Evolutionary conservation across 176 grass and related monocot species (phyloP).

Genomic region (Cenchrus purpureus): DNA sequence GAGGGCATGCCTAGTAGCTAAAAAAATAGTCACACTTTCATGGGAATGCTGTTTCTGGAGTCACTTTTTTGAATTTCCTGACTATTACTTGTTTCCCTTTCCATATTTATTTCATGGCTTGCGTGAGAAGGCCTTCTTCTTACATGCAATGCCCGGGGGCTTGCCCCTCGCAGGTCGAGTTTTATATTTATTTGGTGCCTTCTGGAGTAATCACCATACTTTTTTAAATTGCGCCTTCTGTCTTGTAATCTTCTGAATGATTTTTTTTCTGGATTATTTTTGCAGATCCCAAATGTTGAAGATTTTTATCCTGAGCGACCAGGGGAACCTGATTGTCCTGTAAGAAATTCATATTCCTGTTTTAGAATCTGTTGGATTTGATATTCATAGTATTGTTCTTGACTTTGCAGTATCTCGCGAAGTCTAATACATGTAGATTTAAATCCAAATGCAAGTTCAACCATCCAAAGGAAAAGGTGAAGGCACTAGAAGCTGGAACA

Average conservation of each 20-base stretch:
- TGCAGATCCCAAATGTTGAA: constrained; percentile 56
- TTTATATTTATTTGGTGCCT: neutral
- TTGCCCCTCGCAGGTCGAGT: no score
- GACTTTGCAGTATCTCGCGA: constrained; percentile 68
- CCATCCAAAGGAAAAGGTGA: constrained; percentile 66
- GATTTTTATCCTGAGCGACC: constrained; percentile 78
- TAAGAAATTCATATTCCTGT: constrained; percentile 57
- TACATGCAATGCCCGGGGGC: no score
- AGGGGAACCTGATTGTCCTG: constrained; percentile 80
- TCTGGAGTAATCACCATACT: neutral
- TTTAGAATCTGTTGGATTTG: constrained; percentile 28
- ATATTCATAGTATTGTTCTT: constrained; percentile 39
- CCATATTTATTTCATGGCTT: neutral
- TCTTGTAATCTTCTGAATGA: constrained; percentile 27
- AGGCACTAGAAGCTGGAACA: constrained; percentile 38
- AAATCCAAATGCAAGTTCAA: constrained; percentile 90
- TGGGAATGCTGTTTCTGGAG: constrained; percentile 1
- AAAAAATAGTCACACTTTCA: constrained; percentile 27
- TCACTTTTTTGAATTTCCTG: neutral
- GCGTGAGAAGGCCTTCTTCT: no score
- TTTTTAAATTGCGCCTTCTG: constrained; percentile 16
- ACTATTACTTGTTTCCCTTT: constrained; percentile 28
- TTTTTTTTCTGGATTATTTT: constrained; percentile 41
- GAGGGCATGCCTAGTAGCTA: neutral
- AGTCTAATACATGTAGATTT: constrained; percentile 70